Base-by-base conservation (phyloP, 2,329 filamentous ascomycete genomes). In the Fonsecaea pedrosoi region DNA sequence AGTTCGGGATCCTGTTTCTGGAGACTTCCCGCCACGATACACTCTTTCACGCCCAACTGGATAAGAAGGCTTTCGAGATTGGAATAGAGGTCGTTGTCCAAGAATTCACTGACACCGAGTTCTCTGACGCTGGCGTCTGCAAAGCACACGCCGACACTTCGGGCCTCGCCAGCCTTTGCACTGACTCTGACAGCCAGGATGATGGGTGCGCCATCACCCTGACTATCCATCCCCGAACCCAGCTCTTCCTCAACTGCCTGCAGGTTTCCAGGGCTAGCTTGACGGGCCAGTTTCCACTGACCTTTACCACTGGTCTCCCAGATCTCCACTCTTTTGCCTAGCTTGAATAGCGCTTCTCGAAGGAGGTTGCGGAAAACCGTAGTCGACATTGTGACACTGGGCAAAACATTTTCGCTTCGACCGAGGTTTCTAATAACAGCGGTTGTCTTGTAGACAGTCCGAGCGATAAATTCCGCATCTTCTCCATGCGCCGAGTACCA, bases 11-110 rank as follows among this genome's bases (percentile, higher is more conserved):
- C 94, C 77, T 96, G 97, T 67, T 91, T 90, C 4, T 85, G 82
- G 65, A 87, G 86, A 75, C 98, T 94, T 21, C 87, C 81, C 73
- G 92, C 90, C n/a, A 99, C 80, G 35, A 99, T 81, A 74, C 94
- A 97, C 78, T 99, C 95, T 76, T 93, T 95, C 21, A 97, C 92
- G 5, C 95, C 95, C 2, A 99, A 87, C 77, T 99, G 96, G 72
- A 99, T 99, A 60, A 99, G 87, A 18, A 99, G 85, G 2, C 94
- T 93, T 80, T 99, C 95, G 72, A 99, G 96, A 78, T 99, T 99
- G 60, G 94, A 98, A 81, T 96, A 99, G 9, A 97, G 84, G 76
- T 99, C 95, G 75, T 98, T 99, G 83, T 99, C 95, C n/a, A 97
- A 86, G 72, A 99, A 99, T 77, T 99, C 96, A 82, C 92, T 97